Base-by-base conservation (phyloP, 805 yeast species). In the Wickerhamiella sorbophila region DNA sequence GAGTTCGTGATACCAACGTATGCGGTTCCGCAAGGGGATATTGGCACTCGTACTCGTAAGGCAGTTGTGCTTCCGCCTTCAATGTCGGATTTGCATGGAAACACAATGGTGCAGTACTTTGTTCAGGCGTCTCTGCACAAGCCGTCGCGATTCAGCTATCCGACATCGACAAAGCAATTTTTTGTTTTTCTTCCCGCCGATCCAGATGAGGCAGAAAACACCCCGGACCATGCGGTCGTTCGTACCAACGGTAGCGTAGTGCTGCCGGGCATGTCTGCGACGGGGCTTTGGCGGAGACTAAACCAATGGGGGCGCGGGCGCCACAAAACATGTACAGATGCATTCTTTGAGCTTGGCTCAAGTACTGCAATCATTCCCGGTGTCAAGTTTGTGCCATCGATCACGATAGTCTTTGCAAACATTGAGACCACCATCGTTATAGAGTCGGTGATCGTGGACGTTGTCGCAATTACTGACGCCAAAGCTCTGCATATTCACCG, bases 51-150 rank as follows among this genome's bases (percentile, higher is more conserved):
- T 24, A 31, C 40, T 2, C 42, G 48, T 21, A 40, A 31, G 26
- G 45, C 44, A 15, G 45, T 48, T 8, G 41, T 50, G 2, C 46
- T 60, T 42, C 63, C 64, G 19, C 63, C 64, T 18, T 54, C 62
- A 16, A 40, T 57, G 17, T 48, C 57, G 3, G 61, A 55, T n/a
- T 17, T 52, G 39, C 51, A 50, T 27, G 48, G 47, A 31, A 39
- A 36, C 12, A 55, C 52, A 10, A 43, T 51, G 9, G 57, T 74
- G 39, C 62, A 65, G 43, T 77, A 77, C 53, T 76, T 69, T 52
- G 64, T 77, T 42, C 76, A 77, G 55, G 79, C 67, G 8, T 0
- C 6, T 4, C 75, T 76, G 33, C 71, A 70, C 44, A 53, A 77
- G 36, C 57, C 76, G 1, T 65, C 75, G 2, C 51, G 74, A 26